Conservation (phyloP, 148 eudicot species). For the Salicornia ramosissima region DNA sequence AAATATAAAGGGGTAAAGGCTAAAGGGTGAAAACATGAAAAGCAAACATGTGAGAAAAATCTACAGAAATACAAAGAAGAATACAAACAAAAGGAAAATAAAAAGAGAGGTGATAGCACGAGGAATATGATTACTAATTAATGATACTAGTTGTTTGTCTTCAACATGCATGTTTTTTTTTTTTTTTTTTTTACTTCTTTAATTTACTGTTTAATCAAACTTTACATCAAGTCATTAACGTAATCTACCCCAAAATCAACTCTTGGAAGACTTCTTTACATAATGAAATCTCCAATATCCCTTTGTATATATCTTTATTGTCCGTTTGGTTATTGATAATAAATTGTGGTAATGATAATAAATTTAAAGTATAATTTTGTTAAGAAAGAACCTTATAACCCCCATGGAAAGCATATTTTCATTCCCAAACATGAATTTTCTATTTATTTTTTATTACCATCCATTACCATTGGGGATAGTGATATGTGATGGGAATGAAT, state of each 20-base stretch:
- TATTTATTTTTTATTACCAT: no score
- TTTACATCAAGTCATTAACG: slow-evolving; percentile 11
- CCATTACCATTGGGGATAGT: no score
- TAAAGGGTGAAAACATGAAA: not conserved
- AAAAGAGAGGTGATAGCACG: slow-evolving; percentile 8
- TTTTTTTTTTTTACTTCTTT: not conserved
- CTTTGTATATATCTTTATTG: not conserved
- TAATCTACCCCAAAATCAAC: slow-evolving; percentile 15
- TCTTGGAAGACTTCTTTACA: not conserved
- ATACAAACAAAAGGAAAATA: not conserved
- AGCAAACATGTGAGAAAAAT: slow-evolving; percentile 1
- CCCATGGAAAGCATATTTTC: no score
- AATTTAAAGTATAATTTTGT: no score
- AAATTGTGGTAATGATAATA: no score
- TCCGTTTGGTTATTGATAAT: no score
- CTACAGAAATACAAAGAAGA: not conserved
- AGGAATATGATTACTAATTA: slow-evolving; percentile 9
- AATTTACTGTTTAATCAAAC: slow-evolving; percentile 3
- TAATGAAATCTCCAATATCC: not conserved
- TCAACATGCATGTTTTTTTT: not conserved
- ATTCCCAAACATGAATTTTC: no score
- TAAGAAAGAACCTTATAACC: no score
- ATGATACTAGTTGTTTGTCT: slow-evolving; percentile 4
- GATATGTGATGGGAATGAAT: no score
- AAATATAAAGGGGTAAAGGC: not conserved